Conservation (phyloP, 78 protist genomes). For the Dictyostelium capitatum region DNA sequence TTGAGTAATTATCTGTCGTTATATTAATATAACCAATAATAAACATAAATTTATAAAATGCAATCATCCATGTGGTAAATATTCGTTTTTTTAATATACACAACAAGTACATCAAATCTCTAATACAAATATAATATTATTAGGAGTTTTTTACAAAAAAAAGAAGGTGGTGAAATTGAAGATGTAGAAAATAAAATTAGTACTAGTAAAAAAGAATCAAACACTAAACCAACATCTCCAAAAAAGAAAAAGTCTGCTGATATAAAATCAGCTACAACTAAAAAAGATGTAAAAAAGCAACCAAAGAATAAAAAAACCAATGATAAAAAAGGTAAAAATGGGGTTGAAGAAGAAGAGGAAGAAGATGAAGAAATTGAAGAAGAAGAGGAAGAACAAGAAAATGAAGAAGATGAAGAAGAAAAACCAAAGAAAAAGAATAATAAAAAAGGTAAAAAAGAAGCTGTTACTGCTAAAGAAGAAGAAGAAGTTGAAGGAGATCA, state of each 20-base stretch:
- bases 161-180: conserved; percentile 17
- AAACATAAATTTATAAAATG: not conserved
- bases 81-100: not conserved
- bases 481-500: not conserved
- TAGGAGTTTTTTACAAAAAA: conserved; percentile 27
- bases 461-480: not conserved
- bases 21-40: too few species aligned
- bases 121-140: too few species aligned
- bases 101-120: too few species aligned
- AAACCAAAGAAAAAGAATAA: too few species aligned
- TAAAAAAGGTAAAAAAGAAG: too few species aligned
- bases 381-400: not conserved
- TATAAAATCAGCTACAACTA: not conserved
- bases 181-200: conserved; percentile 6
- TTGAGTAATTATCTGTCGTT: too few species aligned
- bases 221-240: not conserved
- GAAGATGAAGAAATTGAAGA: not conserved
- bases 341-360: not conserved
- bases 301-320: not conserved
- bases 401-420: not conserved
- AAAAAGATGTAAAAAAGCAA: not conserved
- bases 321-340: not conserved
- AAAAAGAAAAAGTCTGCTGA: not conserved
- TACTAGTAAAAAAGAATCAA: not conserved
- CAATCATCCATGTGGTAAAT: conserved; percentile 28